Percentiles rank a stretch among this genome's conserved stretches.
These are phyloP conservation scores for Hypoxylon fragiforme DNA, from an alignment of 495 filamentous ascomycete species.

Conservation along the genomic window DNA sequence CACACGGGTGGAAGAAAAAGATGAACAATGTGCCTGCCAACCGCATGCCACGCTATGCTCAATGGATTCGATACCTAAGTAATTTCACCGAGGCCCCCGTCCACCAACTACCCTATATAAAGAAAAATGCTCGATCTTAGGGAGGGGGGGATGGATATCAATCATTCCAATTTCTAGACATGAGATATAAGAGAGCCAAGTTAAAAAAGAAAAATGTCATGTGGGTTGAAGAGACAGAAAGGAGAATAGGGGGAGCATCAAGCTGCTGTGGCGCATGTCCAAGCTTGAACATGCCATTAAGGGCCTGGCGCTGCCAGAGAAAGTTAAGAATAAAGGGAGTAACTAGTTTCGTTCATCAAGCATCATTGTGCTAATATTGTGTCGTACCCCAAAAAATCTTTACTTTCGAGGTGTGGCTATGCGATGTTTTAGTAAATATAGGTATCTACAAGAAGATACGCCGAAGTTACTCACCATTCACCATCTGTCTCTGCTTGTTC, in stretches of 20 bases:
- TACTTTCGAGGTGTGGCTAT: conserved; percentile 54
- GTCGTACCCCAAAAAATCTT: conserved; percentile 39
- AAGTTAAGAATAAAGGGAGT: neutral
- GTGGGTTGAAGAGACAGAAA: no score
- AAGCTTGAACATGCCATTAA: neutral
- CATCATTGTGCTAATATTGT: no score
- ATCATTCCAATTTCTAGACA: neutral
- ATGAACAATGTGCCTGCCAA: neutral
- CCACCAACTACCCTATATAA: neutral
- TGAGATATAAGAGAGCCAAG: neutral
- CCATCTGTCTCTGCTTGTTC: conserved; percentile 79
- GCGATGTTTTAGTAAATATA: neutral
- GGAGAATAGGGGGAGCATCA: neutral
- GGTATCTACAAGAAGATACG: conserved; percentile 1
- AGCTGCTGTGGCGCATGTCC: neutral
- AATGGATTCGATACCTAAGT: no score
- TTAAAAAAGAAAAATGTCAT: neutral
- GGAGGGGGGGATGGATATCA: neutral
- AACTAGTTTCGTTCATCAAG: neutral
- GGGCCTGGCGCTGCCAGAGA: neutral
- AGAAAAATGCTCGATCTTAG: neutral
- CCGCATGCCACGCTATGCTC: neutral
- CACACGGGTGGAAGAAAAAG: neutral
- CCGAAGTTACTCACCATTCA: conserved; percentile 56
- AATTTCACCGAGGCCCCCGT: no score